These are phyloP conservation scores for Aspergillus sp. DNA, from an alignment of 2,329 filamentous ascomycete genomes.

Conservation along the genomic window DNA sequence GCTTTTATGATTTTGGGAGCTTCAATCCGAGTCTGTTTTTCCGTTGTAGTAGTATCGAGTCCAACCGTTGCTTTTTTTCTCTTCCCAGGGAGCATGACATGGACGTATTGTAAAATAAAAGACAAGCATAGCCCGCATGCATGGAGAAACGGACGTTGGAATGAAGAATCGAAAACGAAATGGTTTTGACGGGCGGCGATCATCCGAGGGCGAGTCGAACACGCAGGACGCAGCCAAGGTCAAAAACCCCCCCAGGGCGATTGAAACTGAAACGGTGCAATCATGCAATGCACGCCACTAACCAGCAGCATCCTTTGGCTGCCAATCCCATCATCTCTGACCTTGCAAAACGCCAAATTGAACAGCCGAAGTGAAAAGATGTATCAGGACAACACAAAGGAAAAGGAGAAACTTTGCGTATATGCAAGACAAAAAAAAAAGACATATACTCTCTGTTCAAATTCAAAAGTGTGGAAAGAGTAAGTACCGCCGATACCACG, in stretches of 20 bases:
- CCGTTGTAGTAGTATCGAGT: neutral
- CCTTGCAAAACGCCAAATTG: constrained; percentile 22
- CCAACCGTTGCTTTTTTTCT: neutral
- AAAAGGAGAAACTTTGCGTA: neutral
- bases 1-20: neutral
- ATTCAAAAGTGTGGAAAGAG: constrained; percentile 15
- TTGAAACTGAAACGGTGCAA: constrained; percentile 12
- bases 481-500: constrained; percentile 10
- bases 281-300: constrained; percentile 20
- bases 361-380: constrained; percentile 13
- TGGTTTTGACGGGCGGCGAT: neutral
- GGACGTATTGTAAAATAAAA: neutral
- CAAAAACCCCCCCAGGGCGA: constrained; percentile 9
- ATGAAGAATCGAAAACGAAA: constrained; percentile 3
- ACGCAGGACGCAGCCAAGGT: constrained; percentile 3
- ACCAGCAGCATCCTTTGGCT: constrained; percentile 16
- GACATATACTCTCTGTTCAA: constrained; percentile 17
- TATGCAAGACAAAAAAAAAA: constrained; percentile 6
- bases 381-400: constrained; percentile 4
- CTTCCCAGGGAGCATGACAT: constrained; percentile 6
- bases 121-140: constrained; percentile 7
- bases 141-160: neutral
- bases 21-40: neutral
- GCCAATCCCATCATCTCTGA: constrained; percentile 17
- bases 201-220: constrained; percentile 2